A percentile compares a stretch with the other conserved stretches of the same genome.
Evolutionary conservation across 2,329 filamentous ascomycete genomes (phyloP).

Genomic region (Epichloe typhina): DNA sequence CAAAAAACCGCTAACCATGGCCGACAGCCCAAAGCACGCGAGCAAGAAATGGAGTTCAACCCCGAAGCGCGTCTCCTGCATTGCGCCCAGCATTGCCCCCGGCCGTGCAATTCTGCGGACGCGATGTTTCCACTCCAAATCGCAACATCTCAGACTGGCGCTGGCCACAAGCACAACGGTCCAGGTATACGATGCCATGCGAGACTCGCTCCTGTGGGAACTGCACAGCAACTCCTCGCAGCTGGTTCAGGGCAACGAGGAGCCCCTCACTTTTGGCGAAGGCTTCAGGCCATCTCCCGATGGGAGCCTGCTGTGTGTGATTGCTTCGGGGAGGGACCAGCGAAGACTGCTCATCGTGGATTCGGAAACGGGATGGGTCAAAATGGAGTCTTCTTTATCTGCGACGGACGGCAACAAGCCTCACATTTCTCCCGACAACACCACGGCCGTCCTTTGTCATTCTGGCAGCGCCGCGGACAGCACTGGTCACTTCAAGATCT

Average conservation of each 20-base stretch:
- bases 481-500: not conserved
- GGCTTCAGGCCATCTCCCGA: constrained; percentile 4
- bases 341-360: constrained; percentile 3
- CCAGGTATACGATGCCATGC: constrained; percentile 3
- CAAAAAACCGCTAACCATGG: not conserved
- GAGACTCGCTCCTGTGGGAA: constrained; percentile 5
- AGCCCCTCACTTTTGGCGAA: constrained; percentile 3
- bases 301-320: constrained; percentile 2
- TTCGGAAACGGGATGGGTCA: constrained; percentile 4
- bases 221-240: constrained; percentile 6
- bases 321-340: not conserved
- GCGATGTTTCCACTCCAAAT: constrained; percentile 1
- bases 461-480: not conserved
- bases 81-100: constrained; percentile 3
- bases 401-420: constrained; percentile 3
- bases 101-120: not conserved
- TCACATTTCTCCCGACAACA: constrained; percentile 3
- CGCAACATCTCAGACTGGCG: not conserved
- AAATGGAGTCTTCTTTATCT: not conserved
- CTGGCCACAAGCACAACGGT: not conserved
- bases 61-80: not conserved
- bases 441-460: constrained; percentile 2
- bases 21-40: not conserved
- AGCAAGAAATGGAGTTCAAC: constrained; percentile 1
- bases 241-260: constrained; percentile 4